Conservation (phyloP, 192 early-diverging fungal genomes). For the Funneliformis geosporum region DNA sequence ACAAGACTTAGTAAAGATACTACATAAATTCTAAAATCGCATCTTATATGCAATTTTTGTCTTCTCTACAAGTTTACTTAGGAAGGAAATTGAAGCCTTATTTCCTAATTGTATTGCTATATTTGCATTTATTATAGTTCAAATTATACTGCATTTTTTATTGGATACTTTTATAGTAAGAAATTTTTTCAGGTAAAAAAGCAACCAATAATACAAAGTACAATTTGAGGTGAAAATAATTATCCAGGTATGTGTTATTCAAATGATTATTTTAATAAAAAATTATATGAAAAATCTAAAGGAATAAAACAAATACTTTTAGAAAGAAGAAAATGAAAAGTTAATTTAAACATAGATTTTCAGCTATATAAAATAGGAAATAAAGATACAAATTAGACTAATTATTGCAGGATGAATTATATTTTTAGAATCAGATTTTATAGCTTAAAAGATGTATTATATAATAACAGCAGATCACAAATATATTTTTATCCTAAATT, state of each 20-base stretch:
- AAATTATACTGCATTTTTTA: slow-evolving; percentile 1
- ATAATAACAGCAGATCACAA: slow-evolving; percentile 13
- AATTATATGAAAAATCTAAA: not conserved
- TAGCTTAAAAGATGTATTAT: not conserved
- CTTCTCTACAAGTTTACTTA: too few relatives aligned
- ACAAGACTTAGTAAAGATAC: too few relatives aligned
- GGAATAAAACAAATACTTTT: slow-evolving; percentile 1
- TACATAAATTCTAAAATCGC: too few relatives aligned
- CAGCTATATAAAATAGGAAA: slow-evolving; percentile 3
- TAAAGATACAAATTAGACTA: not conserved
- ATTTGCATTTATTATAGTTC: slow-evolving; percentile 30
- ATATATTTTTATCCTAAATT: slow-evolving; percentile 36
- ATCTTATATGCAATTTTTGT: too few relatives aligned
- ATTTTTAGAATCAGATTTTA: slow-evolving; percentile 20
- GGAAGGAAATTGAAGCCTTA: too few relatives aligned
- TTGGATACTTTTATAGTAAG: slow-evolving; percentile 1
- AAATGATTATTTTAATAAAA: slow-evolving; percentile 4
- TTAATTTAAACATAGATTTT: not conserved
- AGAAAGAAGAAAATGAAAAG: not conserved
- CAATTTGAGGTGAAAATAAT: not conserved
- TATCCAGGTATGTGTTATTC: not conserved
- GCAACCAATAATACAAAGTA: not conserved
- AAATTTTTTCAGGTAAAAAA: slow-evolving; percentile 1
- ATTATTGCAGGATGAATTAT: slow-evolving; percentile 28
- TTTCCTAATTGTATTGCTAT: slow-evolving; percentile 15